Conservation (phyloP, 1,139 yeast genomes). For the Arxiozyma bovina region DNA sequence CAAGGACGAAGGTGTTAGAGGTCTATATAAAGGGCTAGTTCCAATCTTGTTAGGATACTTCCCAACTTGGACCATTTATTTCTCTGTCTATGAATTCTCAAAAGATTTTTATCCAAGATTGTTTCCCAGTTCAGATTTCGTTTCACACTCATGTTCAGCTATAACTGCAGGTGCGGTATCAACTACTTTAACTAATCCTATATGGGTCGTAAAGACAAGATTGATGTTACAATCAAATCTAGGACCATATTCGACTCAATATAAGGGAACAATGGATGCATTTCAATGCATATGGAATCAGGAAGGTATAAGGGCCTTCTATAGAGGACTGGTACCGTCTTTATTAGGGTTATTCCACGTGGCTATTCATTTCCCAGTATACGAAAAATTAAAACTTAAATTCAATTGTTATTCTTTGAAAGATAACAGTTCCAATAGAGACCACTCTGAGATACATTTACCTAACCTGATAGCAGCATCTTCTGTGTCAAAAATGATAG, state of each 20-base stretch:
- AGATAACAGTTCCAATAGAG: constrained; percentile 18
- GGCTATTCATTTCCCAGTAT: constrained; percentile 95
- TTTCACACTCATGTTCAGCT: constrained; percentile 70
- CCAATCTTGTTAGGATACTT: constrained; percentile 90
- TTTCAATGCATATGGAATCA: constrained; percentile 63
- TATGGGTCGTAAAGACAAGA: constrained; percentile 63
- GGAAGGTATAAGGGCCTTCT: constrained; percentile 80
- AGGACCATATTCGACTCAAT: constrained; percentile 35
- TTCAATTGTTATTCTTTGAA: constrained; percentile 31
- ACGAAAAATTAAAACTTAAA: constrained; percentile 61
- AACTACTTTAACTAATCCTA: constrained; percentile 84
- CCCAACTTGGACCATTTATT: constrained; percentile 97
- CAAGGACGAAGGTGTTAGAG: constrained; percentile 69
- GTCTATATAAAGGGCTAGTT: constrained; percentile 81
- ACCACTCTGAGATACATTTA: constrained; percentile 25
- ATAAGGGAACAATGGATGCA: constrained; percentile 77
- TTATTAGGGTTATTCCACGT: constrained; percentile 86
- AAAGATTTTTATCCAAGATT: constrained; percentile 42
- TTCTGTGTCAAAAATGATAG: constrained; percentile 76
- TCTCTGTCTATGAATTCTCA: constrained; percentile 76
- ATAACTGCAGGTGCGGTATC: constrained; percentile 84
- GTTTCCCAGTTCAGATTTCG: constrained; percentile 39
- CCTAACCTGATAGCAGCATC: constrained; percentile 61
- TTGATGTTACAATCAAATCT: constrained; percentile 69
- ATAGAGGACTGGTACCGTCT: constrained; percentile 86